Evolutionary conservation across 78 protist genomes (phyloP), one percentile per base, ranked within the genome.

Genomic region (Dictyostelium intermedium): DNA sequence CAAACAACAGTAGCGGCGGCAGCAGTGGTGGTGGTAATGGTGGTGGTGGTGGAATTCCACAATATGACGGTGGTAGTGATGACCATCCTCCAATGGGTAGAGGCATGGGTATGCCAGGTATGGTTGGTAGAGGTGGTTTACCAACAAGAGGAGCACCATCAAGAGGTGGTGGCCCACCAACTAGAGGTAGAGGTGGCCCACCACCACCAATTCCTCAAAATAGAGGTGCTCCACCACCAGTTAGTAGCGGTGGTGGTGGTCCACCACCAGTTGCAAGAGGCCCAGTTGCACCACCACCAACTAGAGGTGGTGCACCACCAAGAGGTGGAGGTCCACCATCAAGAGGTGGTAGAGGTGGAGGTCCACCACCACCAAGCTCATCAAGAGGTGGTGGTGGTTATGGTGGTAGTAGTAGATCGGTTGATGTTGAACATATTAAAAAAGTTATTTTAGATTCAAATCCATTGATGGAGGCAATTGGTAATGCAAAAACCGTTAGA

Each of bases 381-480:
- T 50, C 86, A 35, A 63, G 94, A 63, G 83, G 84, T 11, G 78
- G 78, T 7, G 1, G 9, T 20, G 66, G 43, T 39, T 2, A 4
- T 39, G 43, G 66, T 56, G 66, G 66, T 20, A 20, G 66, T 56
- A 56, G 66, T 20, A 32, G 78, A 23, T 16, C 30, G 1, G 69
- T 82, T 45, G 84, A 84, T 79, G 96, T 86, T n/a, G 92, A 86
- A 41, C 92, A 92, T 20, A 86, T 92, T 39, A 92, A 92, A 37
- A 81, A 85, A 9, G 91, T 92, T 0, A 92, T 92, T 35, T 34
- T 96, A 39, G 97, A 94, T 20, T 82, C 95, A 32, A 97, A 98
- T 84, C 99, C 98, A 1, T 9, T 98, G n/a, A 91, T 98, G 83
- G 99, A 98, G 70, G 97, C 99, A 8, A 98, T 98, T 47, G 99